phyloP scores from a whole-genome alignment of 1,139 yeast species.

The Wickerhamiella pararugosa region DNA sequence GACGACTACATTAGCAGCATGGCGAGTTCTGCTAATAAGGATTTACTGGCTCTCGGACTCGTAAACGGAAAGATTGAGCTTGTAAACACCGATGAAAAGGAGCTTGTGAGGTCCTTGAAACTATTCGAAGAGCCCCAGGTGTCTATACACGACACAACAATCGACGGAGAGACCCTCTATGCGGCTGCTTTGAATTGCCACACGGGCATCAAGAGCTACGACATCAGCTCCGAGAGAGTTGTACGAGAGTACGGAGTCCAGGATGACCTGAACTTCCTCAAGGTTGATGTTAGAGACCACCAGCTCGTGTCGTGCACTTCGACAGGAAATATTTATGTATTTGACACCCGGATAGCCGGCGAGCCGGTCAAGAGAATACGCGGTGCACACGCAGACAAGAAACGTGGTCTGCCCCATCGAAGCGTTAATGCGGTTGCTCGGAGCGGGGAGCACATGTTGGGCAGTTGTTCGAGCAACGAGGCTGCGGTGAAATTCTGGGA shows the following conservation, averaged over 20 bases:
- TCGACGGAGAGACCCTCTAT: neutral
- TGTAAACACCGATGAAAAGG: no score
- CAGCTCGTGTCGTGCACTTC: neutral
- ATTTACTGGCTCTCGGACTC: no score
- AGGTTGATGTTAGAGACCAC: neutral
- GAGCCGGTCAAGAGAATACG: neutral
- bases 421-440: neutral
- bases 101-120: neutral
- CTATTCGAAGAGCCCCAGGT: neutral
- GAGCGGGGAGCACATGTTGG: neutral
- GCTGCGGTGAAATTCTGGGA: neutral
- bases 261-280: neutral
- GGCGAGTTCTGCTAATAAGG: no score
- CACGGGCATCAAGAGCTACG: neutral
- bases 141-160: neutral
- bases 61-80: no score
- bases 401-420: neutral
- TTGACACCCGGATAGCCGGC: neutral
- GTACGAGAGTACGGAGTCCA: neutral
- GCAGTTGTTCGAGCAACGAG: neutral
- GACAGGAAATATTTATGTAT: neutral
- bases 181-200: neutral
- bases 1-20: no score
- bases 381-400: neutral
- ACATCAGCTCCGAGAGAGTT: neutral